Evolutionary conservation across 495 filamentous ascomycete genomes (phyloP).

Genomic region (Podospora fimiseda): DNA sequence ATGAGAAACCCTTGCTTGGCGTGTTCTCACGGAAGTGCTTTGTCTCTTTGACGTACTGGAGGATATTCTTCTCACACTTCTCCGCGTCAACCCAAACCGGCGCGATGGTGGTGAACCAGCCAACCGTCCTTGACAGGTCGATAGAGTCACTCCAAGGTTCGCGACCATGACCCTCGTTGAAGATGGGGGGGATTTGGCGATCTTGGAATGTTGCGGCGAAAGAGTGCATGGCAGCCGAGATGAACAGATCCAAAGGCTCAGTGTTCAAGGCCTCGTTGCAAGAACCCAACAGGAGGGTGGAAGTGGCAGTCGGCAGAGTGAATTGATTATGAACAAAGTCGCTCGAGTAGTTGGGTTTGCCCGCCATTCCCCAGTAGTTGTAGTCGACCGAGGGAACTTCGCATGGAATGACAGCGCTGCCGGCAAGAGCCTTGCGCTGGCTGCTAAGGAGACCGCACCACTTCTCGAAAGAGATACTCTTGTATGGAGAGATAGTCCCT

Average conservation of each 20-base stretch:
- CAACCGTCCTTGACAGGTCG: slow-evolving; percentile 13
- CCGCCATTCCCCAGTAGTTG: slow-evolving; percentile 21
- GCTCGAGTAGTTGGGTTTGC: slow-evolving; percentile 13
- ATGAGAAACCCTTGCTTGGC: slow-evolving; percentile 7
- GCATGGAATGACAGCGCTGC: not conserved
- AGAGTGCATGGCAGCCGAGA: slow-evolving; percentile 19
- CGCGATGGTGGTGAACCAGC: slow-evolving; percentile 16
- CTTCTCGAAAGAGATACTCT: slow-evolving; percentile 40
- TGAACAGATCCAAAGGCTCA: slow-evolving; percentile 23
- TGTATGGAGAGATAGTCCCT: slow-evolving; percentile 8
- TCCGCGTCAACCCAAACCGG: slow-evolving; percentile 5
- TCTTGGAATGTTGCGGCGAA: slow-evolving; percentile 30
- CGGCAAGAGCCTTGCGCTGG: not conserved
- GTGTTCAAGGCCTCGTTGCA: slow-evolving; percentile 20
- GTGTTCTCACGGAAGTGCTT: slow-evolving; percentile 11
- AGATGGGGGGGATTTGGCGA: slow-evolving; percentile 39
- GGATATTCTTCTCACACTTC: slow-evolving; percentile 6
- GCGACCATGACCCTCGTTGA: slow-evolving; percentile 21
- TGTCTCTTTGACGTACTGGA: slow-evolving; percentile 8
- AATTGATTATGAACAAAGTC: slow-evolving; percentile 7
- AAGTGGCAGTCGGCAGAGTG: slow-evolving; percentile 10
- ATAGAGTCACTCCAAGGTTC: slow-evolving; percentile 12
- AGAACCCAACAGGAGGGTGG: slow-evolving; percentile 9
- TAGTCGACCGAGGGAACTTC: slow-evolving; percentile 10
- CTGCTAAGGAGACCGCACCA: slow-evolving; percentile 36